Evolutionary conservation across 192 early-diverging fungal genomes (phyloP).

Genomic region (Backusella sp.): DNA sequence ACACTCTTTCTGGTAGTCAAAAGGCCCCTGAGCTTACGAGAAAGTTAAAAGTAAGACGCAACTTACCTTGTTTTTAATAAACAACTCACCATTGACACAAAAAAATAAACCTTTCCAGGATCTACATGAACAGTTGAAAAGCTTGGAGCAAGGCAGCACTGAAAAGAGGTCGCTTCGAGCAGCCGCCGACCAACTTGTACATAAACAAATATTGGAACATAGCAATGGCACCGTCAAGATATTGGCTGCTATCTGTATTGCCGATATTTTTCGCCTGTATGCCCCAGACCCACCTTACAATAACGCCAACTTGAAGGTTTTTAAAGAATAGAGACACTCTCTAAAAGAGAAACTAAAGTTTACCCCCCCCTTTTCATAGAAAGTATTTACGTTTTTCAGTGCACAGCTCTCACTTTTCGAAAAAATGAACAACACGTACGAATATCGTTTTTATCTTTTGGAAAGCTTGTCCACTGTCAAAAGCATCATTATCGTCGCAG

Average conservation of each 20-base stretch:
- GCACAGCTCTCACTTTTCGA: constrained; percentile 70
- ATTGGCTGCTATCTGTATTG: constrained; percentile 81
- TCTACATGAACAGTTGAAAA: constrained; percentile 68
- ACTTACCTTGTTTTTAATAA: too few relatives aligned
- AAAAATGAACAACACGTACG: constrained; percentile 61
- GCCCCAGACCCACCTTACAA: constrained; percentile 93
- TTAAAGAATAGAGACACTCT: background rate
- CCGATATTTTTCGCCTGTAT: constrained; percentile 88
- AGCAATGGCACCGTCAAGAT: constrained; percentile 79
- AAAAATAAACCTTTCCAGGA: constrained; percentile 44
- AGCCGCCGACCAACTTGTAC: constrained; percentile 66
- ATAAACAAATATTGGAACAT: constrained; percentile 66
- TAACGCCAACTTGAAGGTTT: constrained; percentile 70
- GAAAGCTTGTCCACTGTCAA: constrained; percentile 85
- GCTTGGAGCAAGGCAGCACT: constrained; percentile 74
- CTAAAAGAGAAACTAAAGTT: background rate
- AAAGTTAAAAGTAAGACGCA: constrained; percentile 47
- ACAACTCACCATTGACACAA: background rate
- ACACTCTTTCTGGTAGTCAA: constrained; percentile 2
- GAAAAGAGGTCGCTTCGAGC: constrained; percentile 65
- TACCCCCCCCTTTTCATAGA: constrained; percentile 34
- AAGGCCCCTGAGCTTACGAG: constrained; percentile 53
- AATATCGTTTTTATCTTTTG: constrained; percentile 80
- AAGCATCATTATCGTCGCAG: constrained; percentile 75
- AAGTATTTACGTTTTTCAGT: constrained; percentile 83